A percentile compares a stretch with the other conserved stretches of the same genome.
Evolutionary conservation across 1,284 basidiomycete genomes (phyloP).

Genomic region (Thelephora terrestris): DNA sequence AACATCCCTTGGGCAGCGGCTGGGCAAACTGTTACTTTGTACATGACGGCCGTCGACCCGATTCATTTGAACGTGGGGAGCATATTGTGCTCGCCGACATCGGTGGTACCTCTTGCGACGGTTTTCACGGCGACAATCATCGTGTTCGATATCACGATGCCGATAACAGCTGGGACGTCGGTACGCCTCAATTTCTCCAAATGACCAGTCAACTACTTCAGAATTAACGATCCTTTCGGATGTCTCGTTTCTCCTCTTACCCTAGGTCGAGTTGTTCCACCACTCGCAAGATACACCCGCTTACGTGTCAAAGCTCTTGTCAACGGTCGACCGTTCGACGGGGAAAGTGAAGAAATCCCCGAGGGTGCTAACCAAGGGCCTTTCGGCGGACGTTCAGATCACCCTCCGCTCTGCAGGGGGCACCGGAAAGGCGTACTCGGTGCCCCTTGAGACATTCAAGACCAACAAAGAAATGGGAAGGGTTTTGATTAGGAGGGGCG

Average conservation of each 20-base stretch:
- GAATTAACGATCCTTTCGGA: not conserved
- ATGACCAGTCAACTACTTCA: too few species aligned
- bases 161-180: constrained; percentile 81
- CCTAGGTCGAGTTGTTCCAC: constrained; percentile 84
- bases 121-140: constrained; percentile 83
- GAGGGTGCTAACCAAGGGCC: constrained; percentile 77
- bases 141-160: constrained; percentile 87
- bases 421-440: constrained; percentile 38
- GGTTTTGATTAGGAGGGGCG: constrained; percentile 77
- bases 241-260: not conserved
- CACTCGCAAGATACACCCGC: constrained; percentile 91
- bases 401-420: constrained; percentile 53
- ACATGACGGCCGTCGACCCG: constrained; percentile 78
- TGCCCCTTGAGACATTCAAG: constrained; percentile 81
- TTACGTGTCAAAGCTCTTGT: constrained; percentile 70
- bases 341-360: constrained; percentile 79
- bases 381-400: constrained; percentile 81
- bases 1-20: constrained; percentile 82
- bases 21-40: constrained; percentile 82
- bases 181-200: constrained; percentile 33
- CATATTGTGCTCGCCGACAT: constrained; percentile 72
- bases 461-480: constrained; percentile 97
- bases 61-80: constrained; percentile 83
- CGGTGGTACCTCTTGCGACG: constrained; percentile 66
- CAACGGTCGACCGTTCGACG: constrained; percentile 69